Percentiles rank a stretch among this genome's conserved stretches.
phyloP scores from a whole-genome alignment of 257 asterid genomes.

The Solanum gandarillasii region DNA sequence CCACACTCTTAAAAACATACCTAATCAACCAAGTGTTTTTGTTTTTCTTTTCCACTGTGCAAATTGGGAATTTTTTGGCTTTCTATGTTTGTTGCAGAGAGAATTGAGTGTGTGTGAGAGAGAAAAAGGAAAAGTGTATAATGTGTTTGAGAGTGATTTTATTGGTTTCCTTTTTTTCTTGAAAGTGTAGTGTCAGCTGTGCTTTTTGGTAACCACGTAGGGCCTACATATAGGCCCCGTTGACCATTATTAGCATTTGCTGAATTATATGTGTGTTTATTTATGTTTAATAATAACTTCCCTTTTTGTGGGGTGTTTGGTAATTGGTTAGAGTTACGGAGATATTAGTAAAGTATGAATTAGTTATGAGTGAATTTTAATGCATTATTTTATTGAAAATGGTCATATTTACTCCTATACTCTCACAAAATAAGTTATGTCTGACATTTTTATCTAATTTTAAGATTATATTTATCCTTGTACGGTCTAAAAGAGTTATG shows the following conservation, averaged over 20 bases:
- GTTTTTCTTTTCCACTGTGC: not conserved
- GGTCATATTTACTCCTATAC: too few relatives aligned
- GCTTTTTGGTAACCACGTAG: not conserved
- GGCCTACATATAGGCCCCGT: not conserved
- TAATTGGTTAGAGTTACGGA: too few relatives aligned
- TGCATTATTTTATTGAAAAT: too few relatives aligned
- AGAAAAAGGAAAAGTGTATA: not conserved
- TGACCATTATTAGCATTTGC: not conserved
- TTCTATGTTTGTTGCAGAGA: constrained; percentile 4
- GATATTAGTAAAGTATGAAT: too few relatives aligned
- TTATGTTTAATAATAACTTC: not conserved
- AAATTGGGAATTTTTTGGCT: not conserved
- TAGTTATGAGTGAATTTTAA: too few relatives aligned
- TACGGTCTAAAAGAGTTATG: too few relatives aligned
- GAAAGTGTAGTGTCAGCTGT: not conserved
- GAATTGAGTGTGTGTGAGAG: not conserved
- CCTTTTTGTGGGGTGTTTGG: accelerated
- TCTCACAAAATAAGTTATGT: not conserved
- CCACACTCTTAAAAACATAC: not conserved
- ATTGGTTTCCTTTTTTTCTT: not conserved
- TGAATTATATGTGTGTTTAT: not conserved
- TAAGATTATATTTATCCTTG: too few relatives aligned
- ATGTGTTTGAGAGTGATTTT: not conserved
- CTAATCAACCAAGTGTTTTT: not conserved
- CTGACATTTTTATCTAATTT: too few relatives aligned